Conservation (phyloP, 2,329 filamentous ascomycete species). For the Fusarium gaditjirri region DNA sequence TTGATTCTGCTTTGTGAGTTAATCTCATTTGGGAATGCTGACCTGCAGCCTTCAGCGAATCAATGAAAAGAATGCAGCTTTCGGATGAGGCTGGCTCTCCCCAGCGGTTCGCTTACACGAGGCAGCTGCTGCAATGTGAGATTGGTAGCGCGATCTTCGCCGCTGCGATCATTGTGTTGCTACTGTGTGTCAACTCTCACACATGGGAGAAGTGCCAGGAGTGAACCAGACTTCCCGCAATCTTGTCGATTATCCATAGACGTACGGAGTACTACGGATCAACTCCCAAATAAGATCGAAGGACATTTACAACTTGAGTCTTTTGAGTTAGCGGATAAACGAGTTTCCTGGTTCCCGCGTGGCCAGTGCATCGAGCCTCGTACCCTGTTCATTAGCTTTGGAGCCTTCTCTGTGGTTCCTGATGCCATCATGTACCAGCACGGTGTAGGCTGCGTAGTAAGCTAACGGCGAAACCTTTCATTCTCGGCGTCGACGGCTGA, state of each 20-base stretch:
- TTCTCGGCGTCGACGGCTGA: slow-evolving; percentile 9
- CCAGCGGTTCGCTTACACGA: slow-evolving; percentile 15
- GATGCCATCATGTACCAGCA: slow-evolving; percentile 23
- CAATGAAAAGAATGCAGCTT: slow-evolving; percentile 12
- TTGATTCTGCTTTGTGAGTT: slow-evolving; percentile 9
- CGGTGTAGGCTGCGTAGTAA: background rate
- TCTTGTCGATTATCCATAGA: background rate
- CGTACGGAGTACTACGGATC: background rate
- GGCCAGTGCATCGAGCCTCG: slow-evolving; percentile 32
- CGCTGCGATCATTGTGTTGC: background rate
- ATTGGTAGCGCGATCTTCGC: slow-evolving; percentile 15
- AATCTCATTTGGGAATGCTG: slow-evolving; percentile 38
- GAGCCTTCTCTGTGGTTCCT: slow-evolving; percentile 13
- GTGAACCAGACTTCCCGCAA: background rate
- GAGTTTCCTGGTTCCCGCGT: slow-evolving; percentile 39
- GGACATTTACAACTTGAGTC: slow-evolving; percentile 9
- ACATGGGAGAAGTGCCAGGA: background rate
- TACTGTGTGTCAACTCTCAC: background rate
- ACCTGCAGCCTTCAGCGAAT: slow-evolving; percentile 28
- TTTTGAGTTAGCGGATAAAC: slow-evolving; percentile 32
- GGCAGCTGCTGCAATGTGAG: slow-evolving; percentile 25
- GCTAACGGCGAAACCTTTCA: slow-evolving; percentile 4
- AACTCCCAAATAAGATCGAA: slow-evolving; percentile 23
- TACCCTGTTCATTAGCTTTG: slow-evolving; percentile 11
- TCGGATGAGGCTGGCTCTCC: slow-evolving; percentile 24